Evolutionary conservation across 2,329 filamentous ascomycete genomes (phyloP).

Genomic region (Talaromyces piceae): DNA sequence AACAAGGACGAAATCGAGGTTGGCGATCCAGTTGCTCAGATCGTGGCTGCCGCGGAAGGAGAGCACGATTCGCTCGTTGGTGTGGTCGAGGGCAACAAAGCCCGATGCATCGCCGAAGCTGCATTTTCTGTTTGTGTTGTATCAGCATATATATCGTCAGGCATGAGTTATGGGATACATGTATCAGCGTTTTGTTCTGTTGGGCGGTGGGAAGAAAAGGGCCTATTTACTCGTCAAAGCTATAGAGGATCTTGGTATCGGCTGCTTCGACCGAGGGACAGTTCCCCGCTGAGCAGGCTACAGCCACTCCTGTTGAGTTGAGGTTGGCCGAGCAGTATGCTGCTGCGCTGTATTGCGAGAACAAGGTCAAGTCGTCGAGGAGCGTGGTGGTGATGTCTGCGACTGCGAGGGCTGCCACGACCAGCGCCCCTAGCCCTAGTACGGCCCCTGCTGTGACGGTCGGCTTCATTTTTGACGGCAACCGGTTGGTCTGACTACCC

Average conservation of each 20-base stretch:
- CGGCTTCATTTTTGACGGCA: not conserved
- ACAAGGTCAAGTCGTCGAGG: conserved; percentile 39
- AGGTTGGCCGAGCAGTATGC: conserved; percentile 47
- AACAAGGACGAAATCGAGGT: conserved; percentile 20
- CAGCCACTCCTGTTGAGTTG: conserved; percentile 32
- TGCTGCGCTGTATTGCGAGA: conserved; percentile 47
- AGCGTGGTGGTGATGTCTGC: conserved; percentile 15
- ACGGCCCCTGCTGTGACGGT: not conserved
- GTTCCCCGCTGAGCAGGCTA: conserved; percentile 40
- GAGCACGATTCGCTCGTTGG: conserved; percentile 33
- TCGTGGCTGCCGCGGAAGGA: conserved; percentile 28
- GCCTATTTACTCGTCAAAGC: conserved; percentile 43
- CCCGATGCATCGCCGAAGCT: conserved; percentile 37
- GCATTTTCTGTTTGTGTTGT: not conserved
- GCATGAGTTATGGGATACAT: not conserved
- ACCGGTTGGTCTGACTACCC: no score
- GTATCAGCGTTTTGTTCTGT: no score
- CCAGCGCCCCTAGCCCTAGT: not conserved
- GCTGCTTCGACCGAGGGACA: conserved; percentile 44
- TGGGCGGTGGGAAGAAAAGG: no score
- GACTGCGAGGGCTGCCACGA: no score
- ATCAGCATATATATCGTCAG: not conserved
- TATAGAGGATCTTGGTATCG: conserved; percentile 39
- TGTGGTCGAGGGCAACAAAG: conserved; percentile 42
- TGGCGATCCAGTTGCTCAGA: conserved; percentile 23